Evolutionary conservation across 2,329 filamentous ascomycete genomes (phyloP).

Genomic region (Aspergillus pseudotamarii): DNA sequence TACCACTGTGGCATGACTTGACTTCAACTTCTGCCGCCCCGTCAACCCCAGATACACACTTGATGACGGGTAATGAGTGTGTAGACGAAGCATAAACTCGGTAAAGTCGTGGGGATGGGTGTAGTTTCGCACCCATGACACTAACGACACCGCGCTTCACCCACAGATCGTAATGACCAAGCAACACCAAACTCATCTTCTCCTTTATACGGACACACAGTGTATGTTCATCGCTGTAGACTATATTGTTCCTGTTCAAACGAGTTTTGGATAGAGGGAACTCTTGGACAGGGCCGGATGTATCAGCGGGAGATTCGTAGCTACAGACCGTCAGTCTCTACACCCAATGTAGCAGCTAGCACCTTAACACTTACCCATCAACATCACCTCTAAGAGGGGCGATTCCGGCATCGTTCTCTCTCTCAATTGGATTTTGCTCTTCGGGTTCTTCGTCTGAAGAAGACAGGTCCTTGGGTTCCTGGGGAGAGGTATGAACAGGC

Average conservation of each 20-base stretch:
- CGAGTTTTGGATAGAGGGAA: constrained; percentile 44
- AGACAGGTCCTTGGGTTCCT: constrained; percentile 10
- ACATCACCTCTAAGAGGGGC: constrained; percentile 28
- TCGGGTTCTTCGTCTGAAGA: constrained; percentile 24
- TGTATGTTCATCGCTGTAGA: constrained; percentile 40
- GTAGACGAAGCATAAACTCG: constrained; percentile 59
- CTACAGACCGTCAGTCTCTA: constrained; percentile 24
- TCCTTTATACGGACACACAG: constrained; percentile 45
- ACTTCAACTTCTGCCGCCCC: constrained; percentile 53
- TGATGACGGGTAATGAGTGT: constrained; percentile 59
- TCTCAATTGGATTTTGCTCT: constrained; percentile 16
- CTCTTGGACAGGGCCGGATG: constrained; percentile 35
- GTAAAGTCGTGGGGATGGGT: constrained; percentile 46
- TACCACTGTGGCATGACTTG: constrained; percentile 48
- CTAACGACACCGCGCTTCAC: constrained; percentile 59
- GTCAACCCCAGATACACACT: constrained; percentile 44
- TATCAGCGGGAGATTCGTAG: constrained; percentile 36
- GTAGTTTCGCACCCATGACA: constrained; percentile 61
- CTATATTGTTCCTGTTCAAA: constrained; percentile 39
- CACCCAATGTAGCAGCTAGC: not conserved
- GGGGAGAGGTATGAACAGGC: not conserved
- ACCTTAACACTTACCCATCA: constrained; percentile 26
- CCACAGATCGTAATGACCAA: constrained; percentile 62
- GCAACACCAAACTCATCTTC: constrained; percentile 44
- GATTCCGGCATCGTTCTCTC: constrained; percentile 26